These are phyloP conservation scores for Pseudocercospora pini-densiflorae DNA, from an alignment of 2,329 filamentous ascomycete genomes.

Conservation along the genomic window DNA sequence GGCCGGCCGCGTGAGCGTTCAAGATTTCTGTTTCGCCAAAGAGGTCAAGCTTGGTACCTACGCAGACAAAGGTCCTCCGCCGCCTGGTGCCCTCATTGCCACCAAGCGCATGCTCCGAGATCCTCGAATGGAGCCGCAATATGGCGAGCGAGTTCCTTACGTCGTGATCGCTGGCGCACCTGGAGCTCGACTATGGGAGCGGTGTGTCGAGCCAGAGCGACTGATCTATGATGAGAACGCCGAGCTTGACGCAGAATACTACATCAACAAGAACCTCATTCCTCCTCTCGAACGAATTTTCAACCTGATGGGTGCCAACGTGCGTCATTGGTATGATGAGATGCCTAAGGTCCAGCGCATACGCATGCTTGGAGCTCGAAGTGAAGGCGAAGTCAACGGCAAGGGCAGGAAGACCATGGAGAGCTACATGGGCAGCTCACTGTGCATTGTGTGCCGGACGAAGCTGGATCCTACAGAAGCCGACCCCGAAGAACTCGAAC, in stretches of 20 bases:
- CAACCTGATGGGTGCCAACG: conserved; percentile 91
- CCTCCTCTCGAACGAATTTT: conserved; percentile 96
- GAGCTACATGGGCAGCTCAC: conserved; percentile 82
- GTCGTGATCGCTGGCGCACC: conserved; percentile 90
- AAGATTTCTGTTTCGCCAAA: conserved; percentile 94
- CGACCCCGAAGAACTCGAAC: conserved; percentile 27
- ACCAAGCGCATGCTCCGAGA: conserved; percentile 86
- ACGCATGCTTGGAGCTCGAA: conserved; percentile 56
- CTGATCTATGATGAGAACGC: conserved; percentile 76
- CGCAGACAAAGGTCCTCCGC: conserved; percentile 76
- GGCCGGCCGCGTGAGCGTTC: conserved; percentile 82
- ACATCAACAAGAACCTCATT: conserved; percentile 94
- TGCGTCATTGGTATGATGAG: conserved; percentile 90
- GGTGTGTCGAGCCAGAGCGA: conserved; percentile 85
- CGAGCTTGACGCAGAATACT: conserved; percentile 91
- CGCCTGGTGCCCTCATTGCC: conserved; percentile 87
- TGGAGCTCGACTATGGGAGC: conserved; percentile 81
- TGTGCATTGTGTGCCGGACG: conserved; percentile 75
- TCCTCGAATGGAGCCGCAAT: conserved; percentile 85
- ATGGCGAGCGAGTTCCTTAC: conserved; percentile 93
- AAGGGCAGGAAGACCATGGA: conserved; percentile 72
- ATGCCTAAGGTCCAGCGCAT: conserved; percentile 90
- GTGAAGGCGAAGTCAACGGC: conserved; percentile 26
- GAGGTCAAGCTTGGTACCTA: conserved; percentile 93
- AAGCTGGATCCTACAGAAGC: conserved; percentile 54